phyloP scores from a whole-genome alignment of 2,329 filamentous ascomycete species.

The Aspergillus sp. region DNA sequence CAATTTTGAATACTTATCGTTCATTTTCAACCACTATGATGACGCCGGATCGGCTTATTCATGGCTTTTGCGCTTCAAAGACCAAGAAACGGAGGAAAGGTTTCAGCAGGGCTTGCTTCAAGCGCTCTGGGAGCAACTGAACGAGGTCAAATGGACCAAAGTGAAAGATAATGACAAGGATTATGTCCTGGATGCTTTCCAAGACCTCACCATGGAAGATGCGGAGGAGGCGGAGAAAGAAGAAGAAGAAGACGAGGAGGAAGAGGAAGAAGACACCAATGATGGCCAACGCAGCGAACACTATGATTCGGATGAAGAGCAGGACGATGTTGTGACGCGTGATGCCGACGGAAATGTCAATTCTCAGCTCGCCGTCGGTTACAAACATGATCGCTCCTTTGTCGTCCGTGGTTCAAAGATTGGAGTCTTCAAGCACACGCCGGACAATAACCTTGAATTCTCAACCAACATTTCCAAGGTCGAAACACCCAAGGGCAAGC shows the following conservation, averaged over 20 bases:
- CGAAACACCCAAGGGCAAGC: conserved; percentile 78
- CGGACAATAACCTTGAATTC: conserved; percentile 90
- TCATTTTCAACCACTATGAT: conserved; percentile 97
- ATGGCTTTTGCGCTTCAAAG: conserved; percentile 90
- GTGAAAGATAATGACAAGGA: conserved; percentile 89
- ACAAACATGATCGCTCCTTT: conserved; percentile 95
- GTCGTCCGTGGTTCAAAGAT: conserved; percentile 97
- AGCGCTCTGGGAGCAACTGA: conserved; percentile 93
- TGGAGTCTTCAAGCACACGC: conserved; percentile 95
- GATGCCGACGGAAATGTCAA: conserved; percentile 82
- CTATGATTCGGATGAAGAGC: conserved; percentile 75
- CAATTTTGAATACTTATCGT: conserved; percentile 98
- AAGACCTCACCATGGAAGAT: conserved; percentile 84
- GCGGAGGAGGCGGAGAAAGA: conserved; percentile 56
- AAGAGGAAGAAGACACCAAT: conserved; percentile 62
- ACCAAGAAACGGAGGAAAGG: conserved; percentile 73
- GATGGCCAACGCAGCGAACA: conserved; percentile 69
- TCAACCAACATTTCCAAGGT: conserved; percentile 97
- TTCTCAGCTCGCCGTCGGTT: conserved; percentile 90
- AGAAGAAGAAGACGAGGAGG: conserved; percentile 55
- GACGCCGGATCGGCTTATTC: conserved; percentile 88
- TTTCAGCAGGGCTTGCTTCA: conserved; percentile 96
- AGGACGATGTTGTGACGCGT: conserved; percentile 68
- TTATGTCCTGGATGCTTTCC: conserved; percentile 93
- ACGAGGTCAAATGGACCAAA: conserved; percentile 91